phyloP scores from a whole-genome alignment of 2,329 filamentous ascomycete genomes.

The Scleromitrula shiraiana region DNA sequence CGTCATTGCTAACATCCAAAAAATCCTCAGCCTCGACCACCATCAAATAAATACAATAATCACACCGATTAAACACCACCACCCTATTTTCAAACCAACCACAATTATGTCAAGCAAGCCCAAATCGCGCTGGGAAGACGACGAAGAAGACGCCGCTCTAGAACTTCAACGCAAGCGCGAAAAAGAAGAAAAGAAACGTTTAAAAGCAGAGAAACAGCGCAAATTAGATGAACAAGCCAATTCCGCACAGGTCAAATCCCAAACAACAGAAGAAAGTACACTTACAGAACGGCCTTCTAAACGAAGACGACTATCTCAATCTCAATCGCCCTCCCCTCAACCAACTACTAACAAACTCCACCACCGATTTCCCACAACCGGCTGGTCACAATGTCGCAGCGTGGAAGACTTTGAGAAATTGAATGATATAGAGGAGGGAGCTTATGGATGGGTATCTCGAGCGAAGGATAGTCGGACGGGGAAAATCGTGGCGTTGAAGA shows the following conservation, averaged over 20 bases:
- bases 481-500: slow-evolving; percentile 83
- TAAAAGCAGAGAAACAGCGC: slow-evolving; percentile 74
- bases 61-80: neutral
- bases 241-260: slow-evolving; percentile 23
- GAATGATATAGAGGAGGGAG: slow-evolving; percentile 96
- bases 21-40: slow-evolving; percentile 5
- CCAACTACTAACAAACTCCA: too few relatives aligned
- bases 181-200: slow-evolving; percentile 82
- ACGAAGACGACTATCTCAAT: slow-evolving; percentile 45
- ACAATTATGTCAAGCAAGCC: slow-evolving; percentile 13
- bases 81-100: neutral
- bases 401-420: slow-evolving; percentile 85
- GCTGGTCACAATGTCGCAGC: slow-evolving; percentile 65
- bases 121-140: slow-evolving; percentile 77
- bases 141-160: slow-evolving; percentile 69
- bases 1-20: slow-evolving; percentile 4
- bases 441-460: slow-evolving; percentile 89
- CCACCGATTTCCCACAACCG: slow-evolving; percentile 60
- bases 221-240: slow-evolving; percentile 45
- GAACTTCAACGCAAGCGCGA: slow-evolving; percentile 67
- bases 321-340: slow-evolving; percentile 31
- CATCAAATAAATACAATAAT: too few relatives aligned
- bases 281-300: slow-evolving; percentile 45
- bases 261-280: slow-evolving; percentile 31
- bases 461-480: slow-evolving; percentile 68